Percentiles rank a stretch among this genome's conserved stretches.
phyloP scores from a whole-genome alignment of 345 rosid species.

The Gossypium bickii region DNA sequence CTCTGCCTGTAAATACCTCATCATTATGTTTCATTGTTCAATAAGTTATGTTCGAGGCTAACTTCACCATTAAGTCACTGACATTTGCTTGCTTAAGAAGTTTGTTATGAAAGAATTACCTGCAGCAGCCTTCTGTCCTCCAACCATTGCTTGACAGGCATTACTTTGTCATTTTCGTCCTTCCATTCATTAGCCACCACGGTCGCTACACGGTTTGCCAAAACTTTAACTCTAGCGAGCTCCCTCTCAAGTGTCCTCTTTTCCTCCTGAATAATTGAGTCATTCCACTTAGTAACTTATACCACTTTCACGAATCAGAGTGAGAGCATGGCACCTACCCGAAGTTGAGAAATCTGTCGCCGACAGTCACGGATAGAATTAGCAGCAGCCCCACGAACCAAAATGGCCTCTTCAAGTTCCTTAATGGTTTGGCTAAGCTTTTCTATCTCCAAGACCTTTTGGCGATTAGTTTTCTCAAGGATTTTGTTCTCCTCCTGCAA shows the following conservation, averaged over 20 bases:
- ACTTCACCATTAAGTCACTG: background rate
- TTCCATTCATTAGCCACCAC: slow-evolving; percentile 95
- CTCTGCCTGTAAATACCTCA: slow-evolving; percentile 53
- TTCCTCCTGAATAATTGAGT: slow-evolving; percentile 54
- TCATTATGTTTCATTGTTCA: background rate
- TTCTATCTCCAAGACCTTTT: slow-evolving; percentile 81
- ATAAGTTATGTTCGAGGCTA: background rate
- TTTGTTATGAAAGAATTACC: slow-evolving; percentile 37
- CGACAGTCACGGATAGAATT: slow-evolving; percentile 67
- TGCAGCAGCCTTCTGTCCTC: slow-evolving; percentile 83
- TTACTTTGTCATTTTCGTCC: slow-evolving; percentile 83
- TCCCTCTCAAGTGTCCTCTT: slow-evolving; percentile 92
- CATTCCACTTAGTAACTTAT: background rate
- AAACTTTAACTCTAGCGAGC: slow-evolving; percentile 78
- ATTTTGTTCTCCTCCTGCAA: slow-evolving; percentile 80
- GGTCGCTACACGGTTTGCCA: slow-evolving; percentile 74
- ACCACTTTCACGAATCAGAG: slow-evolving; percentile 17
- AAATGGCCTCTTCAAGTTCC: slow-evolving; percentile 80
- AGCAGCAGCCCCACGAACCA: slow-evolving; percentile 80
- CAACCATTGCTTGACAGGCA: slow-evolving; percentile 89
- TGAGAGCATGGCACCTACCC: slow-evolving; percentile 39
- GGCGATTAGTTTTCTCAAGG: slow-evolving; percentile 91
- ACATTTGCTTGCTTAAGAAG: background rate
- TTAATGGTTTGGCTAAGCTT: slow-evolving; percentile 76
- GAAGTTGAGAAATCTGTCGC: slow-evolving; percentile 68